These are phyloP conservation scores for Nothophoma quercina DNA, from an alignment of 2,329 filamentous ascomycete species.

Conservation along the genomic window DNA sequence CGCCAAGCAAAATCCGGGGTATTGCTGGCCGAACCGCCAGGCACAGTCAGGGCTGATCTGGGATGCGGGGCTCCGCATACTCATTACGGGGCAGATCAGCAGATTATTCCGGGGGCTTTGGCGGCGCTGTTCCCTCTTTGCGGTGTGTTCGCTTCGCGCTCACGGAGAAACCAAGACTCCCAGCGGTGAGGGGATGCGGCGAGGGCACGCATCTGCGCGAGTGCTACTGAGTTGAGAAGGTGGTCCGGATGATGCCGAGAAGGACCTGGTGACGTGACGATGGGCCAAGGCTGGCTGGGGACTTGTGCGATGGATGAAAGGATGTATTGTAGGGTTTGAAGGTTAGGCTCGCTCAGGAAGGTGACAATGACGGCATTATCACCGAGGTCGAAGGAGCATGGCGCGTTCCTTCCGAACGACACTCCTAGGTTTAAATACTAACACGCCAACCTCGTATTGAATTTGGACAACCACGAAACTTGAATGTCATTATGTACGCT, in stretches of 20 bases:
- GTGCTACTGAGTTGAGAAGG: constrained; percentile 13
- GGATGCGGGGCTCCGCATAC: constrained; percentile 35
- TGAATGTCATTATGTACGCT: too few relatives aligned
- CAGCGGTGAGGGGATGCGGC: constrained; percentile 4
- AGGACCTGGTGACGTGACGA: constrained; percentile 4
- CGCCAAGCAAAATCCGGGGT: constrained; percentile 37
- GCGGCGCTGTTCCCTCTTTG: constrained; percentile 19
- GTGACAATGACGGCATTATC: constrained; percentile 1
- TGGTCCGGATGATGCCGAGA: constrained; percentile 11
- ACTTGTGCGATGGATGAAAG: not conserved
- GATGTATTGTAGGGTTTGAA: not conserved
- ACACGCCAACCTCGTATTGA: not conserved
- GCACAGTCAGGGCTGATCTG: constrained; percentile 21
- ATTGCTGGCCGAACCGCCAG: constrained; percentile 33
- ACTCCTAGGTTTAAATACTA: too few relatives aligned
- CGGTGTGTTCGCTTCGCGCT: constrained; percentile 5
- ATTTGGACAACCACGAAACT: too few relatives aligned
- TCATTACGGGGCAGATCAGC: constrained; percentile 22
- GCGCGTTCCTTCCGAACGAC: too few relatives aligned
- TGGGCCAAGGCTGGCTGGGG: constrained; percentile 5
- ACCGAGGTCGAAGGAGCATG: not conserved
- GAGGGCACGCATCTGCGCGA: not conserved
- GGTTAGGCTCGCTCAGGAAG: constrained; percentile 1
- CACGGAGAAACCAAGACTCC: constrained; percentile 27
- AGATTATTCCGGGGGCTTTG: constrained; percentile 31